phyloP scores from a whole-genome alignment of 306 rosid genomes.

The Malus sylvestris region DNA sequence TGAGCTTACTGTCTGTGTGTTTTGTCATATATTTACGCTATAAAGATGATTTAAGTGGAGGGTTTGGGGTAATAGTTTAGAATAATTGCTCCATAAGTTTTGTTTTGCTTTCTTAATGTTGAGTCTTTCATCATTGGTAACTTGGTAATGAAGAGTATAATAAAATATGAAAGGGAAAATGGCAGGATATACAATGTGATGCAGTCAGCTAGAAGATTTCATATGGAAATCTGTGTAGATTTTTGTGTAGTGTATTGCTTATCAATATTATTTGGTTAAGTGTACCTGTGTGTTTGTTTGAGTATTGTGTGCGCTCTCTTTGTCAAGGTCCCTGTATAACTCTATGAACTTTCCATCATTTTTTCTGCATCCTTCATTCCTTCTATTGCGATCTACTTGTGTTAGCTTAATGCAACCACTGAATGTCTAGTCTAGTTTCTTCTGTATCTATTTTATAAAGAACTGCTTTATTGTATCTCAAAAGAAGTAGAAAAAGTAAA shows the following conservation, averaged over 20 bases:
- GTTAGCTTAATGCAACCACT: not conserved
- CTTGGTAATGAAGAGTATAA: not conserved
- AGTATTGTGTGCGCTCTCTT: not conserved
- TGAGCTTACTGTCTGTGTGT: not conserved
- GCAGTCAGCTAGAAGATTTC: not conserved
- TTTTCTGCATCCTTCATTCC: not conserved
- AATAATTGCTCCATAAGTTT: not conserved
- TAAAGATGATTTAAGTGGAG: not conserved
- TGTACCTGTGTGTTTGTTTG: not conserved
- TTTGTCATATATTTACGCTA: not conserved
- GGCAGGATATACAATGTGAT: not conserved
- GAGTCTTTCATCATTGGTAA: not conserved
- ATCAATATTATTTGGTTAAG: not conserved
- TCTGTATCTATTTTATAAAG: not conserved
- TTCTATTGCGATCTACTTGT: not conserved
- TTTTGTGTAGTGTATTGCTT: not conserved
- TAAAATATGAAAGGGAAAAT: not conserved
- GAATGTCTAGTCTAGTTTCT: not conserved
- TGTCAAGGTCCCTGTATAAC: not conserved
- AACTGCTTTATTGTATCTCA: not conserved
- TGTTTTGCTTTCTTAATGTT: not conserved
- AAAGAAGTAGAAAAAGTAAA: not conserved
- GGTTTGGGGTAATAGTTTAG: not conserved
- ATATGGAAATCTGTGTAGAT: not conserved
- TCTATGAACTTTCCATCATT: not conserved